Conservation (phyloP, 192 early-diverging fungal genomes). For the Nowakowskiella sp. region DNA sequence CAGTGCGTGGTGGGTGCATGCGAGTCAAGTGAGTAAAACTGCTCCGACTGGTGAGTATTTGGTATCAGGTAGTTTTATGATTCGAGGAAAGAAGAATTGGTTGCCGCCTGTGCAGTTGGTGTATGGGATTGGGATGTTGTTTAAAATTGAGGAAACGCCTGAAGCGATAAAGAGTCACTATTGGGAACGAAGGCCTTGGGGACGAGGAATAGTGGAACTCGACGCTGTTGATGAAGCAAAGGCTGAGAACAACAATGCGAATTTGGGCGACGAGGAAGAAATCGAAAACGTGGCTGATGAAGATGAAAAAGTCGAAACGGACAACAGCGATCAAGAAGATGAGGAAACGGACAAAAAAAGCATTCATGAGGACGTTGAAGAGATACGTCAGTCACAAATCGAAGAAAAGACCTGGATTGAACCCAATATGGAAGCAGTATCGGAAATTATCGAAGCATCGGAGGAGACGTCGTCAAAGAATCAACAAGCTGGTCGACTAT, state of each 20-base stretch:
- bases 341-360: slow-evolving; percentile 17
- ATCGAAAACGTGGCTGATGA: slow-evolving; percentile 11
- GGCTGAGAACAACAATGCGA: slow-evolving; percentile 18
- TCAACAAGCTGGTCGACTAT: slow-evolving; percentile 24
- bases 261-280: slow-evolving; percentile 18
- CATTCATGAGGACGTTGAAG: not conserved
- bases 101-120: slow-evolving; percentile 88
- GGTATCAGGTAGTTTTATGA: slow-evolving; percentile 86
- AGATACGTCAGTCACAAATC: too few relatives aligned
- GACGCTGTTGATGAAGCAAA: slow-evolving; percentile 6
- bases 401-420: too few relatives aligned
- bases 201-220: slow-evolving; percentile 16
- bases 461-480: not conserved
- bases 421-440: slow-evolving; percentile 16
- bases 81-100: slow-evolving; percentile 85
- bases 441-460: slow-evolving; percentile 5
- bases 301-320: slow-evolving; percentile 1
- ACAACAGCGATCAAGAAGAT: slow-evolving; percentile 25
- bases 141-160: slow-evolving; percentile 77
- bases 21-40: slow-evolving; percentile 79
- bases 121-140: slow-evolving; percentile 93
- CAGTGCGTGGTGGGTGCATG: slow-evolving; percentile 88
- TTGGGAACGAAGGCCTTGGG: slow-evolving; percentile 54
- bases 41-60: slow-evolving; percentile 89
- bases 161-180: slow-evolving; percentile 58